A percentile compares a stretch with the other conserved stretches of the same genome.
Conservation (phyloP, 2,329 filamentous ascomycete species). For the Lithohypha guttulata region DNA sequence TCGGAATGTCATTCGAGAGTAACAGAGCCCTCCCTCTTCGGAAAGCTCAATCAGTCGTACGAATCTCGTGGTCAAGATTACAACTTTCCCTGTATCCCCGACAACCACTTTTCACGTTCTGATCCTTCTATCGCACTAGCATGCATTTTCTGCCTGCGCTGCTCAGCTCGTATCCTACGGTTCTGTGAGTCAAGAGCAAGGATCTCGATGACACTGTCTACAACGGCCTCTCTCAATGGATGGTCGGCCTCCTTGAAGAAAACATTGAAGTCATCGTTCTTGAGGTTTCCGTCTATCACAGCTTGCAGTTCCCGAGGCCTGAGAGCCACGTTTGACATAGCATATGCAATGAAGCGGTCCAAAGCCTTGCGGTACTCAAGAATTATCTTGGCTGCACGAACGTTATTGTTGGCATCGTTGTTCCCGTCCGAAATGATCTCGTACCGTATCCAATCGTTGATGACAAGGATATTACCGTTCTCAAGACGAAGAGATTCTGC, state of each 20-base stretch:
- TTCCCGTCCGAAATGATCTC: conserved; percentile 5
- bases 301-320: not conserved
- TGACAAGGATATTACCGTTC: conserved; percentile 6
- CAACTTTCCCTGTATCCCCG: not conserved
- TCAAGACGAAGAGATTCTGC: conserved; percentile 8
- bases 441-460: conserved; percentile 16
- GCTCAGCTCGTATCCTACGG: conserved; percentile 2
- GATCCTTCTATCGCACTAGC: not conserved
- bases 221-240: conserved; percentile 10
- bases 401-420: not conserved
- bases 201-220: conserved; percentile 13
- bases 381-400: conserved; percentile 10
- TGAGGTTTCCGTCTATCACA: not conserved
- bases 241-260: conserved; percentile 1
- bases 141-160: not conserved
- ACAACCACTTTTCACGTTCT: not conserved
- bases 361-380: conserved; percentile 17
- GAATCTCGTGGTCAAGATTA: too few species aligned
- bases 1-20: too few species aligned
- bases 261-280: not conserved
- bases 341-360: conserved; percentile 14
- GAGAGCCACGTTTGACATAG: conserved; percentile 6
- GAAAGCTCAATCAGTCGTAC: too few species aligned
- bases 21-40: too few species aligned
- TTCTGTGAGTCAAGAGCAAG: conserved; percentile 8